Base-by-base conservation (phyloP, 78 protist genomes). In the Chrysochromulina parva region DNA sequence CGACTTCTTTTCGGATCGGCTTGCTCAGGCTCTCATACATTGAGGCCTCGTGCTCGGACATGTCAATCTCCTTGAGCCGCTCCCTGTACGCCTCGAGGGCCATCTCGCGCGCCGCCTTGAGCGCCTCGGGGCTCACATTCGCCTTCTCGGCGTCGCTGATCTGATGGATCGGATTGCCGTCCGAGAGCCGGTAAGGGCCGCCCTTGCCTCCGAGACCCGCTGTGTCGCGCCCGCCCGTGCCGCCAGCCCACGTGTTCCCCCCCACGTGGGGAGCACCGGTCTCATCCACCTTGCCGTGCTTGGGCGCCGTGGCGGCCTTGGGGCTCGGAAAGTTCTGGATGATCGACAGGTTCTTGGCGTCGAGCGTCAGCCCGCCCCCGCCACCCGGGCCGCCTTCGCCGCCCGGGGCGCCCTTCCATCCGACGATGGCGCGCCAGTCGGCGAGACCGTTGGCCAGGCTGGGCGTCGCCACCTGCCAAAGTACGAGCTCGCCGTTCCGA, bases 171-270 rank as follows among this genome's bases (percentile, higher is more conserved):
- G 76, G 50, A 88, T 50, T 0, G 9, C 91, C 91, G 38, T 48
- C 84, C 5, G 90, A 95, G 26, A 95, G 78, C 20, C 96, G 91
- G 69, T 93, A 93, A 22, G 96, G 96, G 0, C 96, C 96, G 4
- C 95, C 96, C 54, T 80, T 89, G 67, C 96, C 96, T 1, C 96
- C 96, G 26, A 95, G 85, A 10, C 96, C 96, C 4, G 96, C 96
- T 17, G 96, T 95, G 88, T 95, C 95, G 6, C 91, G 52, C 19
- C 96, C 96, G 7, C 96, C 97, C 7, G 97, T 92, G 48, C 97
- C 97, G 3, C 97, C 97, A 0, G 94, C 95, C 94, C 94, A 95
- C n/a, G 86, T 50, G 88, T 93, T 93, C 17, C 97, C 97, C 22
- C 97, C 97, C 7, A 92, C 94, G 76, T 95, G 96, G n/a, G 93